Evolutionary conservation across 2,329 filamentous ascomycete species (phyloP), one percentile per base, ranked within the genome.

Genomic region (Capronia epimyces): DNA sequence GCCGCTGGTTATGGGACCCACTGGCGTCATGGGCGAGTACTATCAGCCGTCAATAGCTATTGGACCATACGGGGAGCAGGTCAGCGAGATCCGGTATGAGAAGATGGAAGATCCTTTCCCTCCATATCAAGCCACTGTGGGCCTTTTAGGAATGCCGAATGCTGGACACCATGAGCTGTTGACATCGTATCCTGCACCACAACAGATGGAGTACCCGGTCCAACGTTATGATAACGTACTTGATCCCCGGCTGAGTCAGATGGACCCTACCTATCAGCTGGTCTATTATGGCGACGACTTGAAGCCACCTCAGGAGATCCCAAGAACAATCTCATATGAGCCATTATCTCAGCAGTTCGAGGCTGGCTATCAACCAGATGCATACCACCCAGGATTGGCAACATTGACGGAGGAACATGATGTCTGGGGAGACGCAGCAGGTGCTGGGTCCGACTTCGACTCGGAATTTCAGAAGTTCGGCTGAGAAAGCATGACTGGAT

Each of bases 71-170:
- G 22, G 18, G 21, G 50, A 50, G 7, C 53, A 53, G 21, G 45
- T 55, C 12, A 37, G 32, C n/a, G 63, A 65, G 7, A 39, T 66
- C 20, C 59, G 63, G 3, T 68, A 66, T 46, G 62, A 61, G 25
- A 46, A 58, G 65, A 12, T 64, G 65, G 18, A 66, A 53, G 15
- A 60, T 60, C 7, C 58, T 21, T 54, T 49, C 24, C 27, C 50
- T n/a, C 29, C 34, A n/a, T 50, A 58, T 16, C 53, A 56, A 16
- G 42, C 43, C n/a, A 37, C 24, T 5, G 36, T 53, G 46, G 53
- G 49, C n/a, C 63, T 78, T 56, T 67, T 75, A 18, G 70, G 68
- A 1, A 59, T 75, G 42, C 71, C 71, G 6, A 69, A 71, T 9
- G 66, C 59, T 27, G 60, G 65, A 8, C 71, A 75, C 53, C 66